A percentile compares a stretch with the other conserved stretches of the same genome.
These are phyloP conservation scores for Gigaspora rosea DNA, from an alignment of 192 early-diverging fungal species.

Conservation along the genomic window DNA sequence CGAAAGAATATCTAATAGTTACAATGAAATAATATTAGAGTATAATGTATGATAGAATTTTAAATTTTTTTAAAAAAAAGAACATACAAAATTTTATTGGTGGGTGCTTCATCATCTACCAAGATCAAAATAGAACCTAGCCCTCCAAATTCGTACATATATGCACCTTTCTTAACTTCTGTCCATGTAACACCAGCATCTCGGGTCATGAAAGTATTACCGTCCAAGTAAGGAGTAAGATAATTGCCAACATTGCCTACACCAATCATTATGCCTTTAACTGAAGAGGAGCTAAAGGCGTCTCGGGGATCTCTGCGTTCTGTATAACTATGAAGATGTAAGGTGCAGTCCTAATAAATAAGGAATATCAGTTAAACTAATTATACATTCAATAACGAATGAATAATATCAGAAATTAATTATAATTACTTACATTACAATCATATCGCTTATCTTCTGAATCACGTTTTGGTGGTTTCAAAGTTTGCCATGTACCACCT, in stretches of 20 bases:
- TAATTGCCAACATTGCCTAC: slow-evolving; percentile 86
- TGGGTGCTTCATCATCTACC: slow-evolving; percentile 75
- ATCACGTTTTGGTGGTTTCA: not conserved
- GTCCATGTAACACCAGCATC: slow-evolving; percentile 89
- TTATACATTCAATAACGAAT: not conserved
- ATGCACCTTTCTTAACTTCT: slow-evolving; percentile 80
- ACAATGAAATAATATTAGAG: not conserved
- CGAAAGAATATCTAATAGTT: slow-evolving; percentile 42
- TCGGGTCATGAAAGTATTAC: slow-evolving; percentile 81
- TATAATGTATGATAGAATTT: not conserved
- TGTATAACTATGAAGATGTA: slow-evolving; percentile 89
- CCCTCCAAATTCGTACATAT: slow-evolving; percentile 92
- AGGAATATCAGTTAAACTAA: slow-evolving; percentile 4
- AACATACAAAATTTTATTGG: slow-evolving; percentile 48
- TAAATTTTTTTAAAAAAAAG: not conserved
- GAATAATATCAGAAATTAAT: not conserved
- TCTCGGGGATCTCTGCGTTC: slow-evolving; percentile 75
- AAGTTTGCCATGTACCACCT: not conserved
- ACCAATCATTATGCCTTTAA: slow-evolving; percentile 85
- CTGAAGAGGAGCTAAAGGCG: slow-evolving; percentile 76
- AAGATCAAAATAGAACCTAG: slow-evolving; percentile 86
- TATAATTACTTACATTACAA: not conserved
- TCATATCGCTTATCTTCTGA: not conserved
- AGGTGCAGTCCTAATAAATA: slow-evolving; percentile 49
- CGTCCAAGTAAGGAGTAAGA: slow-evolving; percentile 67